Evolutionary conservation across 176 grass and related monocot genomes (phyloP).

Genomic region (Calamus simplicifolius): DNA sequence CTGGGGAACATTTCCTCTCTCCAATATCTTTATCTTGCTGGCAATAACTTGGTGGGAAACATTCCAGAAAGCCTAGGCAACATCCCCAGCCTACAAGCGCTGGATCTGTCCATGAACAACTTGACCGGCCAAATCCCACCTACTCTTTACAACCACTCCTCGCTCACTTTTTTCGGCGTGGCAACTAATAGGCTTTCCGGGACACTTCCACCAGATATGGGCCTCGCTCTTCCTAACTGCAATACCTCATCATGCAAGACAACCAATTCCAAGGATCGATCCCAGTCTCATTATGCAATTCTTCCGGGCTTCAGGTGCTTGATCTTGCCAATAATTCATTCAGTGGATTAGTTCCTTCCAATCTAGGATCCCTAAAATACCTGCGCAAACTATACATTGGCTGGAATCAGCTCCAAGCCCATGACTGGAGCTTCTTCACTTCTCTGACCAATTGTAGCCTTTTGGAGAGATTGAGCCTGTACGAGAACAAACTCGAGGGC

Average conservation of each 20-base stretch:
- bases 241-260: neutral
- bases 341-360: neutral
- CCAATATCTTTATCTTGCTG: neutral
- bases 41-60: too few relatives aligned
- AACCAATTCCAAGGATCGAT: neutral
- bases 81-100: too few relatives aligned
- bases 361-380: neutral
- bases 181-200: neutral
- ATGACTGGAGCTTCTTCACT: conserved; percentile 2
- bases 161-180: neutral
- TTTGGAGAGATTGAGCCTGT: neutral
- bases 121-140: too few relatives aligned
- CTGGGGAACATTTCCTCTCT: conserved; percentile 13
- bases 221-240: neutral
- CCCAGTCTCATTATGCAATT: neutral
- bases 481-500: neutral
- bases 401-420: neutral
- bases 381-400: neutral
- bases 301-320: neutral
- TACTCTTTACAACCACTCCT: too few relatives aligned
- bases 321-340: neutral
- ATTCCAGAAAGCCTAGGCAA: too few relatives aligned
- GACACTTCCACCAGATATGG: neutral
- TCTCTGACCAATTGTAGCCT: conserved; percentile 1
- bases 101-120: too few relatives aligned